A percentile compares a stretch with the other conserved stretches of the same genome.
These are phyloP conservation scores for Globisporangium radiosum DNA, from an alignment of 352 stramenopile species.

Conservation along the genomic window DNA sequence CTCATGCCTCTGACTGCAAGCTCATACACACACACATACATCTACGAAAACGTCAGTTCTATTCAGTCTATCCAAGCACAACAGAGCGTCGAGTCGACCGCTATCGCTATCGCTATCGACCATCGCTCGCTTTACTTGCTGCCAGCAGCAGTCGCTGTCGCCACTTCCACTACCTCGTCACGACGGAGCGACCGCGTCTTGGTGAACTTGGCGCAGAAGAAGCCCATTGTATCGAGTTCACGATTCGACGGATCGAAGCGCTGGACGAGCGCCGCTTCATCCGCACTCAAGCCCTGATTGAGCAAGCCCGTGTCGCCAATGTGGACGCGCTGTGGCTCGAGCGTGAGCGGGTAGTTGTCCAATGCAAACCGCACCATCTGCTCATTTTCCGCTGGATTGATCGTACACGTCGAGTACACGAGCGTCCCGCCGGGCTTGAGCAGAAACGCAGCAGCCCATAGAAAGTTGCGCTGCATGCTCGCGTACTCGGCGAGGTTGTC, in stretches of 20 bases:
- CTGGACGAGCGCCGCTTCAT: conserved; percentile 72
- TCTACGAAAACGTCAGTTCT: too few relatives aligned
- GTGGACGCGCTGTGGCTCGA: conserved; percentile 56
- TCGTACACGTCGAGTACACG: conserved; percentile 95
- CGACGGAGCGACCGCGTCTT: conserved; percentile 66
- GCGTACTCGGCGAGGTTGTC: conserved; percentile 70
- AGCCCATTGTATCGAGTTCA: conserved; percentile 88
- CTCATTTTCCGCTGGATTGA: conserved; percentile 91
- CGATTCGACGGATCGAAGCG: conserved; percentile 85
- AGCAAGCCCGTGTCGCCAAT: conserved; percentile 61
- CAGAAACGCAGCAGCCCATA: conserved; percentile 82
- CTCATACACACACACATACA: too few relatives aligned
- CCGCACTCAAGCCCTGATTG: conserved; percentile 66
- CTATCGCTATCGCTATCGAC: neutral
- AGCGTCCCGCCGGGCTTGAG: conserved; percentile 89
- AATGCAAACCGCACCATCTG: conserved; percentile 89
- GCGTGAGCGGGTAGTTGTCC: conserved; percentile 76
- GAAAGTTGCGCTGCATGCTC: conserved; percentile 86
- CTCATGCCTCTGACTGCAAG: too few relatives aligned
- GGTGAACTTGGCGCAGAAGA: conserved; percentile 91
- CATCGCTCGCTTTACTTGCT: too few relatives aligned
- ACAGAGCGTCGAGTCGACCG: too few relatives aligned
- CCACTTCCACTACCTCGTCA: neutral
- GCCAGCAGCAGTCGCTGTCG: neutral
- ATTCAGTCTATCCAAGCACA: neutral